A percentile compares a stretch with the other conserved stretches of the same genome.
These are phyloP conservation scores for Jatropha podagrica DNA, from an alignment of 441 rosid genomes.

Conservation along the genomic window DNA sequence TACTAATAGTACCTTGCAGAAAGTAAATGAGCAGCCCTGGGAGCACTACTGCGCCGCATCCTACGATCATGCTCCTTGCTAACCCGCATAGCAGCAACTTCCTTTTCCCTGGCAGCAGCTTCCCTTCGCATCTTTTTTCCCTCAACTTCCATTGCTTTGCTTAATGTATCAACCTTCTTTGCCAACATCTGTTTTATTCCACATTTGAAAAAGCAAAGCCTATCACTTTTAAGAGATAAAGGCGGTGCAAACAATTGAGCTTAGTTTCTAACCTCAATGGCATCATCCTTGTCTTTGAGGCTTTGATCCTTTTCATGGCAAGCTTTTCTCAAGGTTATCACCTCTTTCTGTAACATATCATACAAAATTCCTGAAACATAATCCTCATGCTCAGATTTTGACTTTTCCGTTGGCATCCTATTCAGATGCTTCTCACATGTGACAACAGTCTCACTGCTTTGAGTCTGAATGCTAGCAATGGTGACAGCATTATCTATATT, in stretches of 20 bases:
- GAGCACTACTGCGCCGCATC: constrained; percentile 27
- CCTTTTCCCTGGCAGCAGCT: constrained; percentile 54
- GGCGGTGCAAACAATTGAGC: neutral
- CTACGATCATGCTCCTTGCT: constrained; percentile 39
- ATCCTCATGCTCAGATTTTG: constrained; percentile 35
- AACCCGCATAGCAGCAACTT: constrained; percentile 47
- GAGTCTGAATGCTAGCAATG: constrained; percentile 11
- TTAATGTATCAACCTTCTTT: constrained; percentile 56
- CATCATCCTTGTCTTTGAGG: constrained; percentile 52
- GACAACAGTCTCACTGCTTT: constrained; percentile 14
- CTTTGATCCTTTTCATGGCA: constrained; percentile 46
- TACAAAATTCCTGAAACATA: constrained; percentile 45
- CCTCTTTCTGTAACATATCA: constrained; percentile 53
- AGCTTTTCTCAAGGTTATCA: constrained; percentile 41
- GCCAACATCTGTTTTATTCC: constrained; percentile 43
- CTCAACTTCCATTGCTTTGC: constrained; percentile 55
- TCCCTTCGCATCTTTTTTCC: constrained; percentile 53
- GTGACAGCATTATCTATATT: constrained; percentile 18
- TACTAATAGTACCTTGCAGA: constrained; percentile 32
- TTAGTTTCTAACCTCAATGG: constrained; percentile 40
- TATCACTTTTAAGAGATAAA: constrained; percentile 8
- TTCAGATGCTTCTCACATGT: constrained; percentile 21
- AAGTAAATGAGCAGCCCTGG: constrained; percentile 25
- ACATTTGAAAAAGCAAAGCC: constrained; percentile 9
- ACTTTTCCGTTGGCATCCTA: constrained; percentile 23